These are phyloP conservation scores for Asterella californica DNA, from an alignment of 225 moss, liverwort and hornwort genomes.

Conservation along the genomic window DNA sequence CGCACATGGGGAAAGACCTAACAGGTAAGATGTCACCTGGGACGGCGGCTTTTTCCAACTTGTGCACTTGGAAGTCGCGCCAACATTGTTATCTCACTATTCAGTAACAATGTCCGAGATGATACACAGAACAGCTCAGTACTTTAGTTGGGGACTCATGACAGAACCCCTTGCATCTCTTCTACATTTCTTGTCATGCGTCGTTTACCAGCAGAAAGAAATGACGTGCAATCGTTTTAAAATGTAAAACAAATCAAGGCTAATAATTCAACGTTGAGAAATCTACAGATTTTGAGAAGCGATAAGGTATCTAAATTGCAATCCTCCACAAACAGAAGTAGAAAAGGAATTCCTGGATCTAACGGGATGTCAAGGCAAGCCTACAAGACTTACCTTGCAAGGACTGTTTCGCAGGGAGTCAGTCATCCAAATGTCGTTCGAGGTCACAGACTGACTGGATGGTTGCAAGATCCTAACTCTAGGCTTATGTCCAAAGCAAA, in stretches of 20 bases:
- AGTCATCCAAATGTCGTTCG: not conserved
- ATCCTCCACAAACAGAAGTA: not conserved
- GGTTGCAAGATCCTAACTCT: not conserved
- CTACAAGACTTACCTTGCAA: not conserved
- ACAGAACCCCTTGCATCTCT: not conserved
- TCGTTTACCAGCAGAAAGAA: not conserved
- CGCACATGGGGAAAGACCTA: conserved; percentile 8
- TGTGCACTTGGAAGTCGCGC: conserved; percentile 7
- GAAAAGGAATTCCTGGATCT: not conserved
- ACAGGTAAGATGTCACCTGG: not conserved
- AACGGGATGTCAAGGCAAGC: not conserved
- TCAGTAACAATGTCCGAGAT: conserved; percentile 8
- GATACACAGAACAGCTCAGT: conserved; percentile 6
- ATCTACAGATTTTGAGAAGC: not conserved
- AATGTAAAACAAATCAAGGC: not conserved
- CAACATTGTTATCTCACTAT: conserved; percentile 1
- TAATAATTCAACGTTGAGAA: not conserved
- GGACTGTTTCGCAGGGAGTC: not conserved
- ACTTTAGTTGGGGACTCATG: not conserved
- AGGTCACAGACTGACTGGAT: not conserved
- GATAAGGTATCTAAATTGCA: not conserved
- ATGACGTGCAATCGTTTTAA: not conserved
- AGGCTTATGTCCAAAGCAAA: conserved; percentile 11
- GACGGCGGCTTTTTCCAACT: not conserved
- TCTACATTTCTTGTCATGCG: not conserved